phyloP scores from a whole-genome alignment of 306 rosid genomes.

The Casuarina glauca region DNA sequence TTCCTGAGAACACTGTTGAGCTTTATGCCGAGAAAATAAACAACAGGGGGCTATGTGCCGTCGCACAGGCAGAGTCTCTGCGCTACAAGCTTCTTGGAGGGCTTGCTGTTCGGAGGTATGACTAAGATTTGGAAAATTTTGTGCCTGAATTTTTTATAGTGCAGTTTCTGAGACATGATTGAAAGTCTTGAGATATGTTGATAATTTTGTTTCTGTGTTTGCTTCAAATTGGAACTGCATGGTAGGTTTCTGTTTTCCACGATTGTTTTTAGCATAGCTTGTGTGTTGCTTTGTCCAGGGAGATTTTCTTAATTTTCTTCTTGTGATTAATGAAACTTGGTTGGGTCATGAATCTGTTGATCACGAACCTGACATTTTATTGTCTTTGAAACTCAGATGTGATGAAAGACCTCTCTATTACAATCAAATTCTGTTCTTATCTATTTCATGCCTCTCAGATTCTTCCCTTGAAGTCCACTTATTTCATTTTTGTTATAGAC shows the following conservation, averaged over 20 bases:
- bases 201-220: no score
- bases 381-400: background rate
- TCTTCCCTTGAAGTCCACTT: background rate
- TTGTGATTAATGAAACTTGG: background rate
- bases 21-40: slow-evolving; percentile 80
- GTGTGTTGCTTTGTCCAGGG: background rate
- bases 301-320: background rate
- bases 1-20: slow-evolving; percentile 77
- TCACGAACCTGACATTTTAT: background rate
- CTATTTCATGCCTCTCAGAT: background rate
- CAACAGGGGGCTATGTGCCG: slow-evolving; percentile 81
- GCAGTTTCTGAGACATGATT: background rate
- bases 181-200: background rate
- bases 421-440: background rate
- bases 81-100: slow-evolving; percentile 92
- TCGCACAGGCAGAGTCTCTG: slow-evolving; percentile 80
- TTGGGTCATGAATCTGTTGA: background rate
- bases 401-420: background rate
- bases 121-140: background rate
- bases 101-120: slow-evolving; percentile 75
- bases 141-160: background rate
- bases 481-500: background rate
- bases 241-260: background rate
- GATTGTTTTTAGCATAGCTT: background rate
- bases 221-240: background rate